Evolutionary conservation across 305 asterid species (phyloP).

Genomic region (Lippia alba): DNA sequence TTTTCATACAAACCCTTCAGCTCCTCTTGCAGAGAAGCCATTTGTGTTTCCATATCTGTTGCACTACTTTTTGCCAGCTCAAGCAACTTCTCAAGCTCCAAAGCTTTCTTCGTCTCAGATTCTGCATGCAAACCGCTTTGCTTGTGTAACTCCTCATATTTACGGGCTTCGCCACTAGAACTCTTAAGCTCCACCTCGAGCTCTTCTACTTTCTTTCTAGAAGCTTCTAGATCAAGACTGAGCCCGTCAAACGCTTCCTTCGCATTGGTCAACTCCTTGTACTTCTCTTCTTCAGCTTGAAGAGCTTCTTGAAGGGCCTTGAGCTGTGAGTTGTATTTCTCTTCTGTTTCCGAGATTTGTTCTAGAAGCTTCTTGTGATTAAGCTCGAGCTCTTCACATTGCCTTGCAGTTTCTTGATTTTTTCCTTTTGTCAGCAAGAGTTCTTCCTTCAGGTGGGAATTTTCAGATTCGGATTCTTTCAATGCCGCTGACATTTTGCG

Average conservation of each 20-base stretch:
- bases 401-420: conserved; percentile 44
- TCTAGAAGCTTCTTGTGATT: conserved; percentile 46
- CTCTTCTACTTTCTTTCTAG: conserved; percentile 54
- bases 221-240: conserved; percentile 52
- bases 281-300: conserved; percentile 51
- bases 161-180: conserved; percentile 52
- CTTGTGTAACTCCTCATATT: conserved; percentile 66
- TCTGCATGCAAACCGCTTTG: conserved; percentile 59
- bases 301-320: conserved; percentile 53
- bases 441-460: conserved; percentile 51
- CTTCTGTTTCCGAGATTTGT: conserved; percentile 47
- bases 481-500: conserved; percentile 44
- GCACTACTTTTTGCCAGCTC: conserved; percentile 54
- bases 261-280: conserved; percentile 46
- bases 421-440: conserved; percentile 49
- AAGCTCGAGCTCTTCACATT: conserved; percentile 46
- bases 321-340: conserved; percentile 43
- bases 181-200: conserved; percentile 49
- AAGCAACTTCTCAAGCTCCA: conserved; percentile 56
- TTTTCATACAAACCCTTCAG: conserved; percentile 47
- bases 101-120: conserved; percentile 54
- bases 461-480: conserved; percentile 59
- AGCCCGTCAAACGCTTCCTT: conserved; percentile 52
- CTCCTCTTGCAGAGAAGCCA: conserved; percentile 54
- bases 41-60: conserved; percentile 55